Percentiles rank a stretch among this genome's conserved stretches.
These are phyloP conservation scores for Senna siamea DNA, from an alignment of 306 rosid genomes.

Conservation along the genomic window DNA sequence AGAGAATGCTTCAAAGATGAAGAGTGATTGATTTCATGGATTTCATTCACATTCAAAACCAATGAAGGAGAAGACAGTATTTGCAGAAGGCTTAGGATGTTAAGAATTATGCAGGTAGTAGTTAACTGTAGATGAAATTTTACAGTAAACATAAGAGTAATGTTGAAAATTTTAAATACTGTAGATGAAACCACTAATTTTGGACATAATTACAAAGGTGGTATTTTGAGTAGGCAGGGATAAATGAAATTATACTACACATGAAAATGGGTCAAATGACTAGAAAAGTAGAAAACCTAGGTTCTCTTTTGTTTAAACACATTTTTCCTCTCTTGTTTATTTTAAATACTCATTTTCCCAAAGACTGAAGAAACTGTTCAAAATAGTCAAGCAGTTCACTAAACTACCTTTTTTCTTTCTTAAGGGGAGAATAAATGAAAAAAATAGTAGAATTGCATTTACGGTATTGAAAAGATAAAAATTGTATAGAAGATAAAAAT, in stretches of 20 bases:
- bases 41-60: too few relatives aligned
- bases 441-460: constrained; percentile 8
- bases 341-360: neutral
- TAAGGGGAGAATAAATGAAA: neutral
- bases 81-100: too few relatives aligned
- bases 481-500: neutral
- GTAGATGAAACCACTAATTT: too few relatives aligned
- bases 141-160: too few relatives aligned
- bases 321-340: neutral
- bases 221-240: neutral
- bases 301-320: neutral
- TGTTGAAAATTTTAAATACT: too few relatives aligned
- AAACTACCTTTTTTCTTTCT: too few relatives aligned
- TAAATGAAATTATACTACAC: neutral
- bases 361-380: neutral
- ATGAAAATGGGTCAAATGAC: constrained; percentile 2
- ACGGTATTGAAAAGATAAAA: neutral
- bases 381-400: neutral
- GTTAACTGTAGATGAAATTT: too few relatives aligned
- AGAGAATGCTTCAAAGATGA: too few relatives aligned
- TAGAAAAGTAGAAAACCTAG: neutral
- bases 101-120: too few relatives aligned
- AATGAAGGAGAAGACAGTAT: too few relatives aligned
- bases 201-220: neutral
- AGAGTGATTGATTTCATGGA: too few relatives aligned